Evolutionary conservation across 768 basidiomycete genomes (phyloP).

Genomic region (Steccherinum ochraceum): DNA sequence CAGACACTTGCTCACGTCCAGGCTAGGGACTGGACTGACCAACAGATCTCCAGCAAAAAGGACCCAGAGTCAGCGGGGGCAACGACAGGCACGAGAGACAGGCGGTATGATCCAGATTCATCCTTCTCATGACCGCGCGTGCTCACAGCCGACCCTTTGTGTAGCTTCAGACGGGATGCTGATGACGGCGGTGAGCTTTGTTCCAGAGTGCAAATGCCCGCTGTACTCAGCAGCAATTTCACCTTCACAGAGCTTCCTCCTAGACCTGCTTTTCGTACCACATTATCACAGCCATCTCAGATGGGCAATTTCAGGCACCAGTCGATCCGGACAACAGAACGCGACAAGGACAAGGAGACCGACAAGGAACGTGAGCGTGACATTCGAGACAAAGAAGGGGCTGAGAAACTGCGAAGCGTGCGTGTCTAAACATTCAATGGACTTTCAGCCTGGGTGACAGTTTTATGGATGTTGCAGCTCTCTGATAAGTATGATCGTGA

Average conservation of each 20-base stretch:
- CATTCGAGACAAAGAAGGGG: constrained; percentile 66
- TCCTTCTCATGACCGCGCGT: not conserved
- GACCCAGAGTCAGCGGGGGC: constrained; percentile 54
- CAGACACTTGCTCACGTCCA: constrained; percentile 8
- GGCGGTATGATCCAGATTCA: constrained; percentile 43
- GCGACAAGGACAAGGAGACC: constrained; percentile 31
- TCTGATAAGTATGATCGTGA: constrained; percentile 87
- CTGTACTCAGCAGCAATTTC: not conserved
- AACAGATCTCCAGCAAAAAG: constrained; percentile 51
- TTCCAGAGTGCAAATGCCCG: not conserved
- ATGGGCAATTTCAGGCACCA: constrained; percentile 94
- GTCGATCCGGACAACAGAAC: constrained; percentile 63
- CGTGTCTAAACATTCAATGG: constrained; percentile 21
- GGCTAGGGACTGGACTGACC: constrained; percentile 50
- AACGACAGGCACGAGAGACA: constrained; percentile 51
- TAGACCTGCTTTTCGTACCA: constrained; percentile 65
- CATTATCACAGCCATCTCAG: constrained; percentile 77
- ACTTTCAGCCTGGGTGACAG: constrained; percentile 4
- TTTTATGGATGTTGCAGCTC: constrained; percentile 38
- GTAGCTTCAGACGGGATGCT: constrained; percentile 67
- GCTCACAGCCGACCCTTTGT: constrained; percentile 9
- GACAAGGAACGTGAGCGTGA: constrained; percentile 50
- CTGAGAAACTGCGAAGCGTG: constrained; percentile 73
- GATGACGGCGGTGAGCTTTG: constrained; percentile 60
- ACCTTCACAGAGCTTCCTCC: constrained; percentile 38